A percentile compares a stretch with the other conserved stretches of the same genome.
Conservation (phyloP, 2,329 filamentous ascomycete genomes). For the Aspergillus thermomutatus region DNA sequence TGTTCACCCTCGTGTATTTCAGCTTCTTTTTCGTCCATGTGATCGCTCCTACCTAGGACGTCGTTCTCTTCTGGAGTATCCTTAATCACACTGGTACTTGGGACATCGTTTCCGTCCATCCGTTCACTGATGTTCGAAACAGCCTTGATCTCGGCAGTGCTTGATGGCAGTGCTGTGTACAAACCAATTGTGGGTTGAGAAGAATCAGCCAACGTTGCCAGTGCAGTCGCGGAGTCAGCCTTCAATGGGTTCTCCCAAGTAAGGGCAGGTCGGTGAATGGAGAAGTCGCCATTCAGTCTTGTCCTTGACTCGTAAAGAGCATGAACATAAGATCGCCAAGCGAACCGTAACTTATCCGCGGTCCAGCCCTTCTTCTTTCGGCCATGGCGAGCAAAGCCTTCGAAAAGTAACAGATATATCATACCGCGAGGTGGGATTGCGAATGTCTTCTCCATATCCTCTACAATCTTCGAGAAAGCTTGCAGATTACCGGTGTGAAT, state of each 20-base stretch:
- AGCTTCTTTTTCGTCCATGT: not conserved
- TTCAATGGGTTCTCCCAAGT: conserved; percentile 32
- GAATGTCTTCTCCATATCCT: conserved; percentile 71
- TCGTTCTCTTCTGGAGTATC: conserved; percentile 2
- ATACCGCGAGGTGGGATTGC: conserved; percentile 68
- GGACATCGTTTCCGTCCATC: not conserved
- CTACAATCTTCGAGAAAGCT: conserved; percentile 66
- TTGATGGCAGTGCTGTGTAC: conserved; percentile 25
- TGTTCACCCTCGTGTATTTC: not conserved
- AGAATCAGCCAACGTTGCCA: conserved; percentile 3
- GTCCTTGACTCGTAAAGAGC: conserved; percentile 36
- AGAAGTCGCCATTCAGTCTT: conserved; percentile 20
- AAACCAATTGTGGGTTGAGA: conserved; percentile 14
- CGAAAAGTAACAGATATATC: conserved; percentile 77
- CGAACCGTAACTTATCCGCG: conserved; percentile 60
- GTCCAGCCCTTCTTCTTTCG: conserved; percentile 70
- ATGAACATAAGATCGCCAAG: conserved; percentile 63
- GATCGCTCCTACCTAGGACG: not conserved
- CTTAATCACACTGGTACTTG: conserved; percentile 1
- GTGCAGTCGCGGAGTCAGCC: conserved; percentile 4
- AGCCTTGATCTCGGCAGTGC: not conserved
- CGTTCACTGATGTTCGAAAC: not conserved
- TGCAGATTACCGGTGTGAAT: conserved; percentile 66
- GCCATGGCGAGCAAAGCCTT: conserved; percentile 75
- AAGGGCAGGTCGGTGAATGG: conserved; percentile 13